Conservation (phyloP, 768 basidiomycete genomes). For the Lentinula guzmanii region DNA sequence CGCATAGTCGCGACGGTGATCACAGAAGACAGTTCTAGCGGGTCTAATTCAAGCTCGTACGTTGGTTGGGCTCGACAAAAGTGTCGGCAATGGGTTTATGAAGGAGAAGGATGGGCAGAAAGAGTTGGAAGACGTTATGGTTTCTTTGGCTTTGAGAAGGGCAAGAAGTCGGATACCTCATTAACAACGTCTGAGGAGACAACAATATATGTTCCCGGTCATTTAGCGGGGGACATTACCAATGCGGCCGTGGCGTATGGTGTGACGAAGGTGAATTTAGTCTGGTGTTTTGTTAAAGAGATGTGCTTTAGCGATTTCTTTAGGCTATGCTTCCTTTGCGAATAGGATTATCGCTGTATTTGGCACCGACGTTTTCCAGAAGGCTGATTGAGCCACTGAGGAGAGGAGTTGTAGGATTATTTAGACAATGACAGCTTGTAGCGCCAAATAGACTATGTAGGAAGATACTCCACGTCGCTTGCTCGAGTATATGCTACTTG, state of each 20-base stretch:
- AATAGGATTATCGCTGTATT: constrained; percentile 65
- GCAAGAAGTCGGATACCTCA: constrained; percentile 11
- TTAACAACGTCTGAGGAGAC: constrained; percentile 18
- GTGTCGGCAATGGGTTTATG: constrained; percentile 60
- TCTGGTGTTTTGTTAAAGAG: background rate
- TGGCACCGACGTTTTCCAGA: constrained; percentile 70
- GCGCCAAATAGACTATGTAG: no score
- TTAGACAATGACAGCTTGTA: constrained; percentile 13
- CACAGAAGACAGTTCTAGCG: constrained; percentile 10
- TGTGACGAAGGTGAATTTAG: constrained; percentile 55
- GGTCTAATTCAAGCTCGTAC: constrained; percentile 10
- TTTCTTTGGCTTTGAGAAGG: constrained; percentile 70
- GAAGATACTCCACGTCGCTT: no score
- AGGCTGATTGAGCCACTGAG: constrained; percentile 58
- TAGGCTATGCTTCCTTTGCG: constrained; percentile 73
- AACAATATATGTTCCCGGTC: constrained; percentile 22
- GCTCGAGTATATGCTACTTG: background rate
- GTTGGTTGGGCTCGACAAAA: constrained; percentile 36
- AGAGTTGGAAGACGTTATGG: constrained; percentile 76
- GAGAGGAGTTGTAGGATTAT: constrained; percentile 23
- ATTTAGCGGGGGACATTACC: constrained; percentile 69
- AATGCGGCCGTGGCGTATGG: constrained; percentile 82
- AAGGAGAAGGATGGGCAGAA: constrained; percentile 68
- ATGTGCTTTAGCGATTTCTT: background rate
- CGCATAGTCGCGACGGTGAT: constrained; percentile 35